Evolutionary conservation across 345 rosid genomes (phyloP).

Genomic region (Melaleuca quinquenervia): DNA sequence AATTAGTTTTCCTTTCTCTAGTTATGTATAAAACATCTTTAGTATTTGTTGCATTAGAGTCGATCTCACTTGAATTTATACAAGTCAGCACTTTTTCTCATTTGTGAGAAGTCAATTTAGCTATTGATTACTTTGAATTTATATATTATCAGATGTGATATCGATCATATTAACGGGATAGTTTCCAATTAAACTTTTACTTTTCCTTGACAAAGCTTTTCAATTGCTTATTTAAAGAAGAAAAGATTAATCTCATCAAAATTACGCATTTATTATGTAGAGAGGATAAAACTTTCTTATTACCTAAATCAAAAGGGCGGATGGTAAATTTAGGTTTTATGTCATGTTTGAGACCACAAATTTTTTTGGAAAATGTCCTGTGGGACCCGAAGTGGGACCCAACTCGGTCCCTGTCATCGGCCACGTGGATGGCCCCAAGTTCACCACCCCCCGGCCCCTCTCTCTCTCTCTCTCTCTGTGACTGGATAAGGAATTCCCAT

Average conservation of each 20-base stretch:
- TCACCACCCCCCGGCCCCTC: not conserved
- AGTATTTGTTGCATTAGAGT: too few relatives aligned
- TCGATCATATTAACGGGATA: not conserved
- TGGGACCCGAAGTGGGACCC: not conserved
- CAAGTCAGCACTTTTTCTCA: not conserved
- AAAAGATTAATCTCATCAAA: not conserved
- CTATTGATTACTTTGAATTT: not conserved
- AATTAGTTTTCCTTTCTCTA: too few relatives aligned
- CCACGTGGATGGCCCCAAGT: constrained; percentile 4
- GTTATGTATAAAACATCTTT: too few relatives aligned
- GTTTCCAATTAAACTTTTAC: not conserved
- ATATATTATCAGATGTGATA: too few relatives aligned
- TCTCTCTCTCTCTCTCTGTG: not conserved
- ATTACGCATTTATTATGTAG: not conserved
- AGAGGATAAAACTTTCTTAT: not conserved
- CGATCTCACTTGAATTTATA: not conserved
- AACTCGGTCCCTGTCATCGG: not conserved
- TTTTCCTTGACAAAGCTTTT: not conserved
- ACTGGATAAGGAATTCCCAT: constrained; percentile 3
- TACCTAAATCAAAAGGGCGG: too few relatives aligned
- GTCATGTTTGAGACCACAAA: not conserved
- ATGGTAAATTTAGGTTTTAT: too few relatives aligned
- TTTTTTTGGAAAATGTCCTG: not conserved
- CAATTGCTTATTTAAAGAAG: not conserved
- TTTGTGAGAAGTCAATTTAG: not conserved